A percentile compares a stretch with the other conserved stretches of the same genome.
phyloP scores from a whole-genome alignment of 768 basidiomycete species.

The Boletus tomentosulus region DNA sequence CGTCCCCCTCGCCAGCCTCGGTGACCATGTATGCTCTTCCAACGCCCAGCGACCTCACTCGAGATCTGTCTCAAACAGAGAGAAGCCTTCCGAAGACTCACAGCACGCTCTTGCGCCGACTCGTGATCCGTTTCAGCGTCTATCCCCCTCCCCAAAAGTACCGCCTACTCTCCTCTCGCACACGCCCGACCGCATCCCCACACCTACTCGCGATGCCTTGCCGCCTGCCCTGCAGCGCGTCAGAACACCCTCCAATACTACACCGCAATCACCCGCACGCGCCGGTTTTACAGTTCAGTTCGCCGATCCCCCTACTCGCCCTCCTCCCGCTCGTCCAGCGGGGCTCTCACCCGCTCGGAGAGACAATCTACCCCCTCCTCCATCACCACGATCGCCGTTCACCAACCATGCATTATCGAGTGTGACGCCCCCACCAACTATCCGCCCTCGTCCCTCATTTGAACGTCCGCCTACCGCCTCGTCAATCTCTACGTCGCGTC shows the following conservation, averaged over 20 bases:
- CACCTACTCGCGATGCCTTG: slow-evolving; percentile 12
- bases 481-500: slow-evolving; percentile 8
- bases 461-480: slow-evolving; percentile 18
- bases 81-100: slow-evolving; percentile 5
- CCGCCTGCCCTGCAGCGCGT: slow-evolving; percentile 15
- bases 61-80: slow-evolving; percentile 13
- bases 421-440: slow-evolving; percentile 5
- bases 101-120: slow-evolving; percentile 7
- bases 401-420: slow-evolving; percentile 7
- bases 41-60: slow-evolving; percentile 42
- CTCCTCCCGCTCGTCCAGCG: slow-evolving; percentile 11
- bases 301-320: slow-evolving; percentile 7
- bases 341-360: slow-evolving; percentile 12
- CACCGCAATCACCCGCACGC: slow-evolving; percentile 8
- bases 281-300: slow-evolving; percentile 10
- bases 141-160: slow-evolving; percentile 12
- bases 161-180: not conserved
- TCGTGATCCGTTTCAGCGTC: slow-evolving; percentile 27
- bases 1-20: slow-evolving; percentile 69
- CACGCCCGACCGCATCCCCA: slow-evolving; percentile 13
- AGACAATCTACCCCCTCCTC: slow-evolving; percentile 2
- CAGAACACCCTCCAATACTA: slow-evolving; percentile 20
- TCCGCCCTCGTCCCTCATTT: slow-evolving; percentile 11
- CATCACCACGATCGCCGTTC: slow-evolving; percentile 6
- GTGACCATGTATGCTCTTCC: slow-evolving; percentile 68